phyloP scores from a whole-genome alignment of 2,329 filamentous ascomycete genomes.

The Didymella keratinophila region DNA sequence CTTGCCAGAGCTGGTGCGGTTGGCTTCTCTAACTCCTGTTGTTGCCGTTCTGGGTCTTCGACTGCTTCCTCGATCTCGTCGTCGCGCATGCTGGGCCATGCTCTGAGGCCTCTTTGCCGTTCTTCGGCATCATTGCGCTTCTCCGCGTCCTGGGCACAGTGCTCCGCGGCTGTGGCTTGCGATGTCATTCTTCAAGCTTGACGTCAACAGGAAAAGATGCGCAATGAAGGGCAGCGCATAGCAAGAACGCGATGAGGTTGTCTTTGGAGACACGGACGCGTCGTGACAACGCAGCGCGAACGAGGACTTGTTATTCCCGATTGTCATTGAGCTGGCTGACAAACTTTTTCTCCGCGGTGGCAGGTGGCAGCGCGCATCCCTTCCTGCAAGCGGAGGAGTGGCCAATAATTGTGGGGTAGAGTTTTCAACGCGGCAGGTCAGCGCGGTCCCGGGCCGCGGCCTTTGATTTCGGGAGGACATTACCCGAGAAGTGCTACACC shows the following conservation, averaged over 20 bases:
- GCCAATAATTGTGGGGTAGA: not conserved
- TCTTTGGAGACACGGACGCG: not conserved
- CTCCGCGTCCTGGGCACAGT: not conserved
- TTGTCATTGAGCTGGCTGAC: constrained; percentile 9
- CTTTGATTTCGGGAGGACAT: too few species aligned
- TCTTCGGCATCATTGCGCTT: not conserved
- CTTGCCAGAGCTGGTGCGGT: constrained; percentile 21
- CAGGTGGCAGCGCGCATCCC: constrained; percentile 7
- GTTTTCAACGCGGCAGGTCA: too few species aligned
- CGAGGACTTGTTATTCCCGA: constrained; percentile 3
- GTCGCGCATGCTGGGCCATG: constrained; percentile 28
- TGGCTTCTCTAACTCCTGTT: constrained; percentile 11
- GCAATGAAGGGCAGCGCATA: not conserved
- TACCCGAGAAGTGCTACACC: too few species aligned
- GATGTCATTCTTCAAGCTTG: constrained; percentile 4
- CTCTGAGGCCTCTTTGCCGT: not conserved
- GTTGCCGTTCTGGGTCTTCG: constrained; percentile 13
- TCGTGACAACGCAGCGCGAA: not conserved
- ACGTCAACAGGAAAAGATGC: not conserved
- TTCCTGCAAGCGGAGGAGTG: constrained; percentile 6
- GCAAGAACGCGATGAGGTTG: not conserved
- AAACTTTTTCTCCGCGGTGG: constrained; percentile 6
- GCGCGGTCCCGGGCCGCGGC: too few species aligned
- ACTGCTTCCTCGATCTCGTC: constrained; percentile 27
- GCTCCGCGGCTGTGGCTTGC: not conserved